A percentile compares a stretch with the other conserved stretches of the same genome.
Conservation (phyloP, 2,329 filamentous ascomycete species). For the Fonsecaea pugnacius region DNA sequence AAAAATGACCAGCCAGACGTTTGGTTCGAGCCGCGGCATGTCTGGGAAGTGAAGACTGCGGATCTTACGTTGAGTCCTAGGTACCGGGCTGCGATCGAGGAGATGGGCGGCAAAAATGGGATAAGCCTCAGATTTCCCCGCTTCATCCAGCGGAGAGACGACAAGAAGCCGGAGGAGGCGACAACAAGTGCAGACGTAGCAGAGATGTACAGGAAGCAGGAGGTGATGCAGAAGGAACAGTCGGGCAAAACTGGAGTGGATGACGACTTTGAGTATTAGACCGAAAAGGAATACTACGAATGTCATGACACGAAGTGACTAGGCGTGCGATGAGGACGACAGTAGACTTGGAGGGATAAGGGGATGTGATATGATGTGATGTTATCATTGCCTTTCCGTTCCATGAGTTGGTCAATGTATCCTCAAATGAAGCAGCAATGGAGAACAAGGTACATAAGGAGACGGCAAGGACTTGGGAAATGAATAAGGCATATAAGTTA, state of each 20-base stretch:
- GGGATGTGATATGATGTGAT: constrained; percentile 1
- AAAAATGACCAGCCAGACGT: constrained; percentile 95
- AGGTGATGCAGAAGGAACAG: constrained; percentile 82
- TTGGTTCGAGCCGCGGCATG: constrained; percentile 92
- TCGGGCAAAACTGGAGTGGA: constrained; percentile 81
- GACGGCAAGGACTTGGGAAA: background rate
- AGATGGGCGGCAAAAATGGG: constrained; percentile 72
- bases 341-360: background rate
- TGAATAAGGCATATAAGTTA: background rate
- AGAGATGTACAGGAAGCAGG: constrained; percentile 96
- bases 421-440: background rate
- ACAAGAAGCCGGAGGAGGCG: constrained; percentile 93
- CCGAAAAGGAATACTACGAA: background rate
- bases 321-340: background rate
- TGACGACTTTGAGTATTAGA: constrained; percentile 94
- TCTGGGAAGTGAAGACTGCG: constrained; percentile 98
- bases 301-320: background rate
- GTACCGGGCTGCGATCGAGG: constrained; percentile 87
- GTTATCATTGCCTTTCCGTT: background rate
- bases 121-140: constrained; percentile 89
- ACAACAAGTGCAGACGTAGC: constrained; percentile 83
- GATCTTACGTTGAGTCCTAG: constrained; percentile 90
- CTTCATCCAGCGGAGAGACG: constrained; percentile 88
- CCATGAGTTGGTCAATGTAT: background rate
- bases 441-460: background rate